phyloP scores from a whole-genome alignment of 331 rosid genomes.

The Dryas integrifolia region DNA sequence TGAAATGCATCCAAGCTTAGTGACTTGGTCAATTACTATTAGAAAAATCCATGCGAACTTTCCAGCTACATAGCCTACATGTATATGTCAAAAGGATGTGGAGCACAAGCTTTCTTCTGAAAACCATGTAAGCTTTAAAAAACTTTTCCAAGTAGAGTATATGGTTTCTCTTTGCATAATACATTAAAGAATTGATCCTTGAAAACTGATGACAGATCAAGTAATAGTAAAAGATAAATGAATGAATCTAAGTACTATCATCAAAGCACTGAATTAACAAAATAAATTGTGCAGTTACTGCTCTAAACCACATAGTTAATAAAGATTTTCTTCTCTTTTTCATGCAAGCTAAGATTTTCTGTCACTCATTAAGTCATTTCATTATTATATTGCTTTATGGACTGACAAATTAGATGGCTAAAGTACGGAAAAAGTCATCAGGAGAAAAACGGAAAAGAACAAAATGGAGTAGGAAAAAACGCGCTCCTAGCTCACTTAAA shows the following conservation, averaged over 20 bases:
- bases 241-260: too few relatives aligned
- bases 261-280: too few relatives aligned
- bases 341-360: background rate
- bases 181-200: background rate
- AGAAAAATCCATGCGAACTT: background rate
- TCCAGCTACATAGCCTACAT: background rate
- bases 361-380: background rate
- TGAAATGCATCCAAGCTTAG: background rate
- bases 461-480: background rate
- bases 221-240: too few relatives aligned
- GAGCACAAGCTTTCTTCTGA: constrained; percentile 10
- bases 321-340: background rate
- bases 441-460: background rate
- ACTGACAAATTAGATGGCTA: background rate
- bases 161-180: background rate
- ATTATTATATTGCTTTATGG: background rate
- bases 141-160: background rate
- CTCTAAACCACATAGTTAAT: background rate
- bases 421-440: background rate
- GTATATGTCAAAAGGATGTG: background rate
- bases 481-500: background rate
- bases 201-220: background rate
- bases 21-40: background rate
- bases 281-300: too few relatives aligned
- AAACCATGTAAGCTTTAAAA: background rate